Evolutionary conservation across 768 basidiomycete genomes (phyloP), one percentile per base, ranked within the genome.

Genomic region (Myochromella boudieri): DNA sequence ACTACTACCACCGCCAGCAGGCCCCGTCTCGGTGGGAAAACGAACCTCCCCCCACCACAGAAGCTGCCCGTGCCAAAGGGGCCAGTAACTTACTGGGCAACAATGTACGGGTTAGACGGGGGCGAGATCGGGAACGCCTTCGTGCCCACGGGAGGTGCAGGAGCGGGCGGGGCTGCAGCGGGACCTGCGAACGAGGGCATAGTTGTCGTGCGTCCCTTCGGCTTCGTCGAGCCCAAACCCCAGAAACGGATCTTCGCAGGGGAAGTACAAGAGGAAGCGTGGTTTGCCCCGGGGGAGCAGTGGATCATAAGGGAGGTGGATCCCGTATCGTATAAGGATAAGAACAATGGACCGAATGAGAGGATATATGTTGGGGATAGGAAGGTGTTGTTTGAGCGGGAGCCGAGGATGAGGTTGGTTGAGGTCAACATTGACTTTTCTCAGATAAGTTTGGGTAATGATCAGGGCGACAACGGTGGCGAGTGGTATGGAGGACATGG

Each of bases 21-120:
- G 17, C 42, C 22, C 9, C 48, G 36, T 18, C 38, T 25, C 22
- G 45, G 42, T 4, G 48, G 52, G 9, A 50, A 51, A 25, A 50
- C 37, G 20, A 41, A 49, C 14, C 48, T 51, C 3, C 40, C 55
- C 7, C 32, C 33, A 12, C 37, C 52, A 8, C n/a, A n/a, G n/a
- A n/a, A n/a, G 38, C 45, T 11, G 29, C 49, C 17, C 8, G 47
- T 10, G n/a, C n/a, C n/a, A n/a, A n/a, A n/a, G n/a, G 56, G 54
- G 3, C 56, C 60, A 2, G 55, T 59, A n/a, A 50, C 51, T 15
- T 63, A 62, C 44, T 68, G 61, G 62, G 67, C 55, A 5, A 51
- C 64, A 0, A 57, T 68, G 21, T 70, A 68, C 49, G 52, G 57
- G 14, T 29, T 65, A 17, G 51, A 52, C 7, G 67, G 66, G 24